These are phyloP conservation scores for Penicillium malachiteum DNA, from an alignment of 495 filamentous ascomycete genomes.

Conservation along the genomic window DNA sequence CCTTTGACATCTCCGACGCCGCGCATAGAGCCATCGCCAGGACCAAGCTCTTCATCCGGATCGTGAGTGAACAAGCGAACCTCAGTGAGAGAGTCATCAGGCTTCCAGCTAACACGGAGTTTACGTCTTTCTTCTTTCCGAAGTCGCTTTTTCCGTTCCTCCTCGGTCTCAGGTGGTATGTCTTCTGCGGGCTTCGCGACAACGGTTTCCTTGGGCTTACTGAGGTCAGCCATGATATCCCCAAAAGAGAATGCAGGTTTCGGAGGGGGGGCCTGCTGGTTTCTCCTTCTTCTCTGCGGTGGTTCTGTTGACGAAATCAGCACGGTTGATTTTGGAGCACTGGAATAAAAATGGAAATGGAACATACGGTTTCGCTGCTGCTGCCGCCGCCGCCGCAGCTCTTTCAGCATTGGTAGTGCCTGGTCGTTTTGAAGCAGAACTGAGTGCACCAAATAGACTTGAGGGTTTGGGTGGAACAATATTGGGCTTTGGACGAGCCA, in stretches of 20 bases:
- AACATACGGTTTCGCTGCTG: constrained; percentile 45
- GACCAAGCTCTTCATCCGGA: constrained; percentile 76
- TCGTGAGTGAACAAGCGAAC: constrained; percentile 75
- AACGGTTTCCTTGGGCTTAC: constrained; percentile 60
- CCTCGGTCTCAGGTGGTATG: constrained; percentile 67
- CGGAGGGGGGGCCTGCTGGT: constrained; percentile 28
- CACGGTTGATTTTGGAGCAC: not conserved
- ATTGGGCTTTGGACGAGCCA: constrained; percentile 46
- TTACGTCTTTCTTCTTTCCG: constrained; percentile 77
- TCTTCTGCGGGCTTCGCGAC: constrained; percentile 51
- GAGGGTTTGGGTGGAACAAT: constrained; percentile 57
- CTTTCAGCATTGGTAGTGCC: constrained; percentile 55
- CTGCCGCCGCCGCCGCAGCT: constrained; percentile 43
- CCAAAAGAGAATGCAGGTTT: constrained; percentile 55
- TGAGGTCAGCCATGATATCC: constrained; percentile 63
- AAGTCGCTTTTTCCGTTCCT: constrained; percentile 69
- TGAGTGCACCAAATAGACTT: constrained; percentile 56
- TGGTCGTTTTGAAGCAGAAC: constrained; percentile 61
- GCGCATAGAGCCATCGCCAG: constrained; percentile 60
- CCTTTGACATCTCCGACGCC: constrained; percentile 69
- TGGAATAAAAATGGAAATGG: not conserved
- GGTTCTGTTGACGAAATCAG: constrained; percentile 26
- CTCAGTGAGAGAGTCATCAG: constrained; percentile 68
- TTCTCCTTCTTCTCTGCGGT: constrained; percentile 43
- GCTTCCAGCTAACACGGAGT: constrained; percentile 68